Conservation (phyloP, 78 protist species). For the Capsaspora owczarzaki region DNA sequence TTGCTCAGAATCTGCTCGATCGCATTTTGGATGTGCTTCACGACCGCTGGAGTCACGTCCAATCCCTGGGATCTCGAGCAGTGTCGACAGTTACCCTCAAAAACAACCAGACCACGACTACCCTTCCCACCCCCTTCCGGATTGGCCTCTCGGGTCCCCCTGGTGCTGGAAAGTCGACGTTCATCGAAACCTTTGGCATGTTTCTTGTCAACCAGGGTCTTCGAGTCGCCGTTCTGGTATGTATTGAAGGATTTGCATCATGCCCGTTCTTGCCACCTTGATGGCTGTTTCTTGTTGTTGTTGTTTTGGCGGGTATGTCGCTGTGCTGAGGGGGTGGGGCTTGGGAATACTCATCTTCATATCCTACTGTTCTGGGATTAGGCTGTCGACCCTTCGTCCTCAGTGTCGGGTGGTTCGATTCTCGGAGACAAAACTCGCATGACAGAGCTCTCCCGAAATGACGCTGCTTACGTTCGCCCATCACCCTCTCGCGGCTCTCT, state of each 20-base stretch:
- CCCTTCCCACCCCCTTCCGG: conserved; percentile 33
- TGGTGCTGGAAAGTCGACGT: conserved; percentile 94
- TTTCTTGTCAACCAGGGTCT: conserved; percentile 27
- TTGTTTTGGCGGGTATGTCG: not conserved
- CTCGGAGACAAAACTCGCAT: conserved; percentile 95
- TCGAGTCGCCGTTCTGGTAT: conserved; percentile 66
- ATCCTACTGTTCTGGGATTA: not conserved
- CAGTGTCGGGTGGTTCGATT: conserved; percentile 80
- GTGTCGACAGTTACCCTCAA: no score
- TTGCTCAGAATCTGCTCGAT: no score
- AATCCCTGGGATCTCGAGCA: no score
- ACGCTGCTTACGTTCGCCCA: conserved; percentile 85
- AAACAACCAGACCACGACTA: no score
- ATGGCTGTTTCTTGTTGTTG: not conserved
- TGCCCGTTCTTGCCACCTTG: not conserved
- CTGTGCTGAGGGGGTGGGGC: not conserved
- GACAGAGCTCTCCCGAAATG: conserved; percentile 60
- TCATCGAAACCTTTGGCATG: conserved; percentile 85
- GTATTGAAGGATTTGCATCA: not conserved
- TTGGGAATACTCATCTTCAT: not conserved
- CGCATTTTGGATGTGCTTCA: no score
- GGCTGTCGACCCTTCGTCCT: conserved; percentile 90
- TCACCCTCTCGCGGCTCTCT: conserved; percentile 71
- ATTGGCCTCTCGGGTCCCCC: conserved; percentile 90
- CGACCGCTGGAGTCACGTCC: no score